phyloP scores from a whole-genome alignment of 2,329 filamentous ascomycete genomes.

The Cladosporium oxysporum region DNA sequence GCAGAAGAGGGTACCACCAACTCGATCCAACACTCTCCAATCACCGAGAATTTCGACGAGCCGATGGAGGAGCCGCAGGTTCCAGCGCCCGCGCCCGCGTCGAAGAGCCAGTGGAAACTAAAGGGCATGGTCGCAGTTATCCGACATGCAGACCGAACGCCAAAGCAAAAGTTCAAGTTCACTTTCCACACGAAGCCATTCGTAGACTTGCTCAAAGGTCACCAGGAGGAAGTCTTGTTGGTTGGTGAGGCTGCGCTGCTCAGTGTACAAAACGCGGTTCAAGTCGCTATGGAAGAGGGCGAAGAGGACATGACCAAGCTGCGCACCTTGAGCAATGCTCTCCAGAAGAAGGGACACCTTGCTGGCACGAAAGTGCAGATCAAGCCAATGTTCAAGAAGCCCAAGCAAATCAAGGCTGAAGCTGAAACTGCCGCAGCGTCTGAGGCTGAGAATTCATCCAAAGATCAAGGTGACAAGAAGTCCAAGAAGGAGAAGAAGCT shows the following conservation, averaged over 20 bases:
- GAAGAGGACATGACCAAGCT: constrained; percentile 86
- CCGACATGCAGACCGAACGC: constrained; percentile 92
- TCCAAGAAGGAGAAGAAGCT: constrained; percentile 23
- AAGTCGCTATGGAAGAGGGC: constrained; percentile 73
- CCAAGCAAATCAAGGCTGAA: constrained; percentile 53
- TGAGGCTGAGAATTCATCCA: constrained; percentile 24
- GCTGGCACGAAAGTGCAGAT: constrained; percentile 98
- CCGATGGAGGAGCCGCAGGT: constrained; percentile 24
- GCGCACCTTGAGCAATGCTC: constrained; percentile 77
- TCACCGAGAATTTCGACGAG: constrained; percentile 16
- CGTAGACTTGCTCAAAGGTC: constrained; percentile 88
- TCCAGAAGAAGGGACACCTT: constrained; percentile 91
- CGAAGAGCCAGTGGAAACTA: constrained; percentile 95
- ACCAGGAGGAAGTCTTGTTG: constrained; percentile 92
- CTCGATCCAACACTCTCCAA: not conserved
- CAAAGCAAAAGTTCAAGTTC: constrained; percentile 99
- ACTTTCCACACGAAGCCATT: constrained; percentile 97
- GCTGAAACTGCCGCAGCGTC: constrained; percentile 53
- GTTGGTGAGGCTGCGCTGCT: constrained; percentile 87
- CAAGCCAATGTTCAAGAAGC: constrained; percentile 97
- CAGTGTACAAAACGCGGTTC: constrained; percentile 87
- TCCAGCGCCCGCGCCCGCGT: constrained; percentile 53
- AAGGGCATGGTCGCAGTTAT: constrained; percentile 98
- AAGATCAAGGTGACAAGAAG: constrained; percentile 56
- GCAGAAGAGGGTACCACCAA: constrained; percentile 22